Evolutionary conservation across 2,329 filamentous ascomycete species (phyloP).

Genomic region (Drechslera avenae): DNA sequence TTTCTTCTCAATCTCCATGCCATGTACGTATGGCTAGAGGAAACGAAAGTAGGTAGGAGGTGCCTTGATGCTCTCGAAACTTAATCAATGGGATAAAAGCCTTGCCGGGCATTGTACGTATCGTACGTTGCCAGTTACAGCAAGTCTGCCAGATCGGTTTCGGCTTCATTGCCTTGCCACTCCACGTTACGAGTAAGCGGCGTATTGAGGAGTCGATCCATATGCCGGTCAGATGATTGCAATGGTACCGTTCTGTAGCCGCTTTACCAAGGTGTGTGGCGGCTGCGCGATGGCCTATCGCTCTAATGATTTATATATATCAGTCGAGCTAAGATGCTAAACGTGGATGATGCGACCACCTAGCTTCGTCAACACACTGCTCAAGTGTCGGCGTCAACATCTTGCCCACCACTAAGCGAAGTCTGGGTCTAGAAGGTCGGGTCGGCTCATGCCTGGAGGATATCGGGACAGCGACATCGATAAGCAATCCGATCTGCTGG

Average conservation of each 20-base stretch:
- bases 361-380: not conserved
- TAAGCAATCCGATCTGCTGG: not conserved
- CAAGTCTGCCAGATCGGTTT: not conserved
- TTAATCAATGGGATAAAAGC: constrained; percentile 1
- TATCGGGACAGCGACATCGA: not conserved
- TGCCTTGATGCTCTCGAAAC: constrained; percentile 26
- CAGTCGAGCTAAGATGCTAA: not conserved
- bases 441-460: not conserved
- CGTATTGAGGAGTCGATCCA: not conserved
- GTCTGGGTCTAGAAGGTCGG: not conserved
- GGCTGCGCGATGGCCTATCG: not conserved
- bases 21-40: constrained; percentile 5
- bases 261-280: not conserved
- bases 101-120: constrained; percentile 2
- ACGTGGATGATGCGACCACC: not conserved
- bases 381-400: not conserved
- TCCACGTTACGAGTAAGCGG: not conserved
- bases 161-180: not conserved
- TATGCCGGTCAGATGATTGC: not conserved
- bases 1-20: constrained; percentile 7
- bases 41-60: constrained; percentile 2
- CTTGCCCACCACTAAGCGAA: not conserved
- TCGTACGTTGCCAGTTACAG: constrained; percentile 5
- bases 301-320: not conserved
- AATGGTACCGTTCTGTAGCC: not conserved